Evolutionary conservation across 495 filamentous ascomycete species (phyloP).

Genomic region (Pseudevernia furfuracea): DNA sequence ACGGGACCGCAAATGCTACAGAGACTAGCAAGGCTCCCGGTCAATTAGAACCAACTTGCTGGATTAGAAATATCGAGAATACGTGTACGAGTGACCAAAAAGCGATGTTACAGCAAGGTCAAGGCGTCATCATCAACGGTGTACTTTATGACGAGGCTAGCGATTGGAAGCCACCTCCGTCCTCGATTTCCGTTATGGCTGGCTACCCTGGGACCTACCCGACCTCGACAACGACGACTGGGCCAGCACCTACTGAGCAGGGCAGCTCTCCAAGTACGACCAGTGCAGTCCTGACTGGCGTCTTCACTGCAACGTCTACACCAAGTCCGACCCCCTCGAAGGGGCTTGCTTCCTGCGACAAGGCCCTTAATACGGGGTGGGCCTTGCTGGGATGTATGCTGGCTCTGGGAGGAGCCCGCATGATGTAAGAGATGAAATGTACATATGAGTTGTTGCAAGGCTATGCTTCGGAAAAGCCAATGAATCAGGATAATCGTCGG

Average conservation of each 20-base stretch:
- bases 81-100: conserved; percentile 47
- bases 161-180: conserved; percentile 35
- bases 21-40: conserved; percentile 37
- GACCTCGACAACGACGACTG: conserved; percentile 20
- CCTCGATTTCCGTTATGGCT: conserved; percentile 26
- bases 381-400: not conserved
- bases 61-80: conserved; percentile 41
- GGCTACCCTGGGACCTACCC: conserved; percentile 32
- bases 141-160: conserved; percentile 40
- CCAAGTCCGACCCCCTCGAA: conserved; percentile 28
- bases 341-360: conserved; percentile 11
- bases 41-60: conserved; percentile 47
- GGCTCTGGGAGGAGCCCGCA: not conserved
- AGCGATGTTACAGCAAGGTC: conserved; percentile 36
- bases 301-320: conserved; percentile 34
- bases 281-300: conserved; percentile 28
- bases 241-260: conserved; percentile 12
- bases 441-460: conserved; percentile 1
- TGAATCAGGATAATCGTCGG: conserved; percentile 2
- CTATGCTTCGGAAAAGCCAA: not conserved
- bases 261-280: conserved; percentile 26
- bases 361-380: not conserved
- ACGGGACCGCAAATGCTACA: conserved; percentile 44
- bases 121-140: conserved; percentile 38
- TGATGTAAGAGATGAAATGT: not conserved